Evolutionary conservation across 164 flowering plant species (phyloP), one percentile per base, ranked within the genome.

Genomic region (Piper longum): DNA sequence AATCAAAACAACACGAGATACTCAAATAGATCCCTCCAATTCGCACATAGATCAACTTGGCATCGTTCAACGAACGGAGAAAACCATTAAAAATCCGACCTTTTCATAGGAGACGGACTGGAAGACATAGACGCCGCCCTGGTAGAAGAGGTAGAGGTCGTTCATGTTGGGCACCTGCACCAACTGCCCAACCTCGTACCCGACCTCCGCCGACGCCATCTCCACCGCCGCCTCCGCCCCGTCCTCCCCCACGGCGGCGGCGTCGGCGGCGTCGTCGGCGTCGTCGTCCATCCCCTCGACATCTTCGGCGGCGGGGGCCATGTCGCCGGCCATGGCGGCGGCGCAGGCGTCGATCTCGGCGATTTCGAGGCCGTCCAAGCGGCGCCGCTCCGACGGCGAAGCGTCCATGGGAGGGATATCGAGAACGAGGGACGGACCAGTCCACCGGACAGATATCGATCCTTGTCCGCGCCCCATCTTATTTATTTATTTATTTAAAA

Each of bases 111-210:
- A 58, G 9, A 73, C 72, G n/a, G 67, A 43, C 45, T 73, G 72
- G 66, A 73, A 73, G 57, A 73, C 72, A 40, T 66, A 73, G 43
- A 73, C 70, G 44, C 69, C 72, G 18, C 72, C 76, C 54, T 68
- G 70, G 43, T 66, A 73, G n/a, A 72, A 73, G 43, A 73, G 70
- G 26, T 64, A 66, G 5, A 73, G 67, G 70, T 73, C 70, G 45
- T 73, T 61, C 63, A 61, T 61, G 26, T 6, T n/a, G 52, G 5
- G 52, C 8, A 48, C 12, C 52, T 12, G 52, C 52, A 48, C 52
- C 42, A 16, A 16, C 43, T 4, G 14, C 40, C 43, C 61, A 42
- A 44, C 61, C 45, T 5, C 36, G 41, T 16, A 26, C 6, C n/a
- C 43, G 4, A 19, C n/a, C 7, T 12, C 16, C 42, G 9, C 6